Base-by-base conservation (phyloP, 768 basidiomycete species). In the Kondoa malvinella region DNA sequence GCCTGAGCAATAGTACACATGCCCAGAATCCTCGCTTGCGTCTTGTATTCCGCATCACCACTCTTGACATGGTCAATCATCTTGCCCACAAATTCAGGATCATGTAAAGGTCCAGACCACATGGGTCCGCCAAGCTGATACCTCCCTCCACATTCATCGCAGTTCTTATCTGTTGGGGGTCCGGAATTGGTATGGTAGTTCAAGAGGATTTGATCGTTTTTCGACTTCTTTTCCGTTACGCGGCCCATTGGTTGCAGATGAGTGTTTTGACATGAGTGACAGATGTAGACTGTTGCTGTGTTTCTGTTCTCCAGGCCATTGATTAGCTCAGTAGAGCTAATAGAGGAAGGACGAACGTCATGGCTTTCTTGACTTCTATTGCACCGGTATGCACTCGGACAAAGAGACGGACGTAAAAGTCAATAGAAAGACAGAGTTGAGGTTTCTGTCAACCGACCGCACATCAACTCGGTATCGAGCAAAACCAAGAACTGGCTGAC, bases 381-480 rank as follows among this genome's bases (percentile, higher is more conserved):
- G 91, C 86, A 1, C 85, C 80, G 0, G 86, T 81, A 65, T 83
- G 80, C 2, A 99, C 79, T 12, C 87, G 84, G 17, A 96, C 83
- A 74, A 96, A 99, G 25, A 97, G 74, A 2, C 95, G 86, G 29
- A 95, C 86, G 76, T 99, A 99, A 76, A 97, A 99, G 74, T 99
- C 95, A 74, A 99, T 94, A 17, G 90, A 94, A 33, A 99, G 80
- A 0, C 87, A 92, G 2, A 95, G 77, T 4, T 95, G 78, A 12
- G 95, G 95, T 58, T 76, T 75, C 40, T 50, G 8, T 21, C 8
- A 21, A 50, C 21, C 40, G n/a, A n/a, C n/a, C n/a, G n/a, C n/a
- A 50, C 21, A 8, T 50, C 40, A 50, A 21, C 40, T 50, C 21
- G n/a, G 40, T 50, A 50, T 21, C 8, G 40, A 71, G 87, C 83